Evolutionary conservation across 192 early-diverging fungal species (phyloP).

Genomic region (Pecoramyces ruminantium): DNA sequence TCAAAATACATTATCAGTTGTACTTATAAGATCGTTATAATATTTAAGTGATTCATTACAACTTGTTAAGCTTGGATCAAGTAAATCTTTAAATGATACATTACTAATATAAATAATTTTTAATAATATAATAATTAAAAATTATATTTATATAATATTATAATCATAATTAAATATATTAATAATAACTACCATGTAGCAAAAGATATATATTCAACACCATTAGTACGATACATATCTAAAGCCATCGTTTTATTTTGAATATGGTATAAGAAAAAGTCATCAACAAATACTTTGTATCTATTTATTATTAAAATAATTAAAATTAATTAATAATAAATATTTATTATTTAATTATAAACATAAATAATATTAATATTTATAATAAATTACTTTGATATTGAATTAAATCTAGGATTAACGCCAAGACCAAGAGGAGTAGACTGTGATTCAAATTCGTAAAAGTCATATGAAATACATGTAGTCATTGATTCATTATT

Average conservation of each 20-base stretch:
- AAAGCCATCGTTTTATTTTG: constrained; percentile 19
- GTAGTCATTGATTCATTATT: constrained; percentile 5
- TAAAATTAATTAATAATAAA: neutral
- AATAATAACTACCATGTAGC: constrained; percentile 14
- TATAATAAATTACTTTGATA: neutral
- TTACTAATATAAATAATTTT: no score
- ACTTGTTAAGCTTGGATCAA: constrained; percentile 14
- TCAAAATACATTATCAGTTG: constrained; percentile 17
- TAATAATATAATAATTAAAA: no score
- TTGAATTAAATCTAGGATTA: constrained; percentile 13
- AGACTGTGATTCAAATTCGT: constrained; percentile 34
- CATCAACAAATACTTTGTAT: constrained; percentile 31
- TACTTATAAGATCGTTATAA: constrained; percentile 25
- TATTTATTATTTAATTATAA: neutral
- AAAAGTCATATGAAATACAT: constrained; percentile 33
- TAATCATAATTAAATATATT: neutral
- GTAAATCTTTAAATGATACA: constrained; percentile 23
- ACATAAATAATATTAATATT: constrained; percentile 5
- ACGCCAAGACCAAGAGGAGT: constrained; percentile 19
- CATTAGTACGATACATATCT: constrained; percentile 21
- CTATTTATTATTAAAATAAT: no score
- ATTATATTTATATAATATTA: no score
- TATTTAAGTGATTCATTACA: constrained; percentile 15
- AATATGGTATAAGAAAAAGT: constrained; percentile 36
- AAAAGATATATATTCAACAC: constrained; percentile 18